Percentiles rank a stretch among this genome's conserved stretches.
These are phyloP conservation scores for Pleoardoris graminearum DNA, from an alignment of 2,329 filamentous ascomycete species.

Conservation along the genomic window DNA sequence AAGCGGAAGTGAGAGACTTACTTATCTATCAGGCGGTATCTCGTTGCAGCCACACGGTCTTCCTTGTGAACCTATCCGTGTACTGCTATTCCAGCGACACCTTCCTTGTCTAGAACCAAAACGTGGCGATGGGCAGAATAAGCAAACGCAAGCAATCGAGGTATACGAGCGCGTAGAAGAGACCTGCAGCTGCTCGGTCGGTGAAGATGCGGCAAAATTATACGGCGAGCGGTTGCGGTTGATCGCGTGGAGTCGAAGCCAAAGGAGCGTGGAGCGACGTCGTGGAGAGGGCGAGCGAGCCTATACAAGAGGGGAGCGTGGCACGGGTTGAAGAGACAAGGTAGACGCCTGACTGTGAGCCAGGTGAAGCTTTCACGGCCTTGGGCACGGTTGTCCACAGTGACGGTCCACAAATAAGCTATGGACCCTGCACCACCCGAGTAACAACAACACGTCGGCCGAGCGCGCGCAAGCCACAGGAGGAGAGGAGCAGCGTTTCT, in stretches of 20 bases:
- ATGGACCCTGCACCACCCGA: conserved; percentile 1
- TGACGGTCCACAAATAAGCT: conserved; percentile 7
- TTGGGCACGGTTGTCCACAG: conserved; percentile 18
- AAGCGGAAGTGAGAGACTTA: conserved; percentile 3
- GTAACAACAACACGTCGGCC: neutral
- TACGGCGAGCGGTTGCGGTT: neutral
- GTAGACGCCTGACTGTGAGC: conserved; percentile 6
- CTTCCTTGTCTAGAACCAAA: neutral
- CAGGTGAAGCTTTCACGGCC: conserved; percentile 16
- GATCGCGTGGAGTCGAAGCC: neutral
- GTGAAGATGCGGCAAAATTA: neutral
- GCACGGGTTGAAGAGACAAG: neutral
- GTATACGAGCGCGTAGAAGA: neutral
- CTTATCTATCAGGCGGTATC: neutral
- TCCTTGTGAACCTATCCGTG: neutral
- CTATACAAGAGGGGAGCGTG: neutral
- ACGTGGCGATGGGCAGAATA: conserved; percentile 1
- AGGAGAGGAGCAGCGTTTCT: neutral
- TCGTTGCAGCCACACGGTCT: neutral
- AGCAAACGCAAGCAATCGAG: neutral
- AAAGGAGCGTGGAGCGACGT: neutral
- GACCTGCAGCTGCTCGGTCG: neutral
- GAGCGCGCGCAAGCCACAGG: neutral
- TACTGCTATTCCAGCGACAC: neutral
- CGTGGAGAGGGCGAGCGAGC: neutral